These are phyloP conservation scores for Petasospora fabianii DNA, from an alignment of 1,139 yeast genomes.

Conservation along the genomic window DNA sequence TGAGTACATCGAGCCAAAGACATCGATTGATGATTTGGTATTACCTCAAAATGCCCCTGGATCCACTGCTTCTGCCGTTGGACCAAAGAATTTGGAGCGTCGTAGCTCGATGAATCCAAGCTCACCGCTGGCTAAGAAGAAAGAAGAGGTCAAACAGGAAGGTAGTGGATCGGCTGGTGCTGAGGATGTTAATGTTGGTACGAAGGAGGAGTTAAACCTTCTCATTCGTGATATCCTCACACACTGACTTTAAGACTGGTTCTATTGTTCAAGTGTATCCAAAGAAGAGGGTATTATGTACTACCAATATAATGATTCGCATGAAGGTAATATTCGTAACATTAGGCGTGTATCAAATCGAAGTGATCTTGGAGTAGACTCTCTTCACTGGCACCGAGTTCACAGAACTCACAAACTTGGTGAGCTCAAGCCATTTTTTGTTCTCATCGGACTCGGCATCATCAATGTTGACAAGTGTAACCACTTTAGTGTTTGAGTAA, in stretches of 20 bases:
- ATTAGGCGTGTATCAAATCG: no score
- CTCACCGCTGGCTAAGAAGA: constrained; percentile 14
- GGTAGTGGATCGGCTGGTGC: not conserved
- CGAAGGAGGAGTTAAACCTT: constrained; percentile 69
- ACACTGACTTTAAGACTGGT: not conserved
- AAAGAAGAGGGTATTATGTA: no score
- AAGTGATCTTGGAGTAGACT: constrained; percentile 12
- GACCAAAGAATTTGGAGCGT: not conserved
- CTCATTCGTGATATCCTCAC: constrained; percentile 52
- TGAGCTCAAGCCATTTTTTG: constrained; percentile 18
- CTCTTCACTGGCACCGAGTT: constrained; percentile 27
- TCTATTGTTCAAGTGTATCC: no score
- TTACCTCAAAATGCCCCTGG: not conserved
- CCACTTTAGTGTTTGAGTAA: constrained; percentile 29
- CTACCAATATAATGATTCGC: no score
- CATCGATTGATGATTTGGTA: constrained; percentile 41
- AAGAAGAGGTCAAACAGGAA: constrained; percentile 9
- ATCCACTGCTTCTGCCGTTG: not conserved
- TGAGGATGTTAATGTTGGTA: constrained; percentile 43
- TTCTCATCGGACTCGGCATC: constrained; percentile 12
- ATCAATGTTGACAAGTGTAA: constrained; percentile 25
- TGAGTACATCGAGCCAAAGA: constrained; percentile 41
- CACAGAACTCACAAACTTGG: constrained; percentile 23
- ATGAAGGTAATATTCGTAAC: no score
- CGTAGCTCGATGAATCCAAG: not conserved